A percentile compares a stretch with the other conserved stretches of the same genome.
Evolutionary conservation across 495 filamentous ascomycete genomes (phyloP).

Genomic region (Astrocystis sublimbata): DNA sequence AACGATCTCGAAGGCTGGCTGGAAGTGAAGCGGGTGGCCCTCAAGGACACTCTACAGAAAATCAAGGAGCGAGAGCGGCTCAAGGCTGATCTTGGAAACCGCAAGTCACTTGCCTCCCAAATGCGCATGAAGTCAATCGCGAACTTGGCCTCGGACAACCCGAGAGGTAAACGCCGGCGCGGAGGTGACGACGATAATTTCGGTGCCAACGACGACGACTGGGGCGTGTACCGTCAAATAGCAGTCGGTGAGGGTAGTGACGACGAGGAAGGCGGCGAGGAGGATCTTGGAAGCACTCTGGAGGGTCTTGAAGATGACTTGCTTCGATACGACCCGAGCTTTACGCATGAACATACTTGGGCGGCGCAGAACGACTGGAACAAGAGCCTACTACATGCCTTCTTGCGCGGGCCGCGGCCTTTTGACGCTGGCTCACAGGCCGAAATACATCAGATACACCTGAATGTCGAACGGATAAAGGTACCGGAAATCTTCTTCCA

Average conservation of each 20-base stretch:
- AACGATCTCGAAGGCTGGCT: conserved; percentile 88
- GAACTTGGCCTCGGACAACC: conserved; percentile 89
- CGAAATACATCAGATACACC: conserved; percentile 84
- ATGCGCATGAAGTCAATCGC: conserved; percentile 99
- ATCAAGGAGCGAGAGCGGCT: conserved; percentile 92
- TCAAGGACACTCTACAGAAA: conserved; percentile 70
- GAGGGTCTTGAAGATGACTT: conserved; percentile 78
- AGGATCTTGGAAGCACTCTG: conserved; percentile 74
- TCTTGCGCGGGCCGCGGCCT: conserved; percentile 81
- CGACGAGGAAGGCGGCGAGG: conserved; percentile 83
- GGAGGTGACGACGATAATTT: conserved; percentile 85
- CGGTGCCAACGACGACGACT: conserved; percentile 95
- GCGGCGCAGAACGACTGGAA: conserved; percentile 95
- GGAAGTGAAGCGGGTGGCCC: conserved; percentile 70
- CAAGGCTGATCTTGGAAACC: conserved; percentile 89
- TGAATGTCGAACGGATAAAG: conserved; percentile 95
- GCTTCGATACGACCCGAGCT: conserved; percentile 80
- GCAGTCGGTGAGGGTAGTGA: conserved; percentile 73
- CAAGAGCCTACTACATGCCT: conserved; percentile 84
- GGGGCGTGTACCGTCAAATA: conserved; percentile 92
- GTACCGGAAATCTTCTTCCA: conserved; percentile 96
- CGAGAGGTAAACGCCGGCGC: conserved; percentile 70
- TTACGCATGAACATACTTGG: conserved; percentile 85
- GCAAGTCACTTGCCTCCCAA: conserved; percentile 91
- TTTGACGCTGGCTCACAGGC: conserved; percentile 78